phyloP scores from a whole-genome alignment of 2,329 filamentous ascomycete species.

The Paecilomyces dactylethromorphus region DNA sequence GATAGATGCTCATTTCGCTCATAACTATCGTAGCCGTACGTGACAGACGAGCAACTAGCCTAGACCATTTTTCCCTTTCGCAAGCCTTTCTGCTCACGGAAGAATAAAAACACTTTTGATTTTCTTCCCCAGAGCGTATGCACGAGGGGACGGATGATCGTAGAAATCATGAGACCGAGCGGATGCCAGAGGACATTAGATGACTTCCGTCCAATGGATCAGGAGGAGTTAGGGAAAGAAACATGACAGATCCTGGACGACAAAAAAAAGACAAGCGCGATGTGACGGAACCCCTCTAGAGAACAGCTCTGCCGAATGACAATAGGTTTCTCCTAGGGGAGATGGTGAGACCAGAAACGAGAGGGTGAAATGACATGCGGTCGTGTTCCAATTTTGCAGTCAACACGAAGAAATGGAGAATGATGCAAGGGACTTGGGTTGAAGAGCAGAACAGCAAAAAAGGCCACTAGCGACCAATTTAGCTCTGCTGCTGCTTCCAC shows the following conservation, averaged over 20 bases:
- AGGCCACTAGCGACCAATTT: constrained; percentile 8
- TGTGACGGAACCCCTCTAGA: background rate
- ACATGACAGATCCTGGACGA: background rate
- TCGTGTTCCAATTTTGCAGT: background rate
- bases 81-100: background rate
- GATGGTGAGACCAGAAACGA: background rate
- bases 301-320: background rate
- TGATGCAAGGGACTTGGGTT: background rate
- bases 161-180: background rate
- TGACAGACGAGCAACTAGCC: background rate
- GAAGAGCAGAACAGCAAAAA: background rate
- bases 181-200: background rate
- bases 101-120: background rate
- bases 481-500: constrained; percentile 30
- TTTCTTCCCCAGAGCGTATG: background rate
- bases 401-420: background rate
- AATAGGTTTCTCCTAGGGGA: background rate
- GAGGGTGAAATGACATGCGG: background rate
- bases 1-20: background rate
- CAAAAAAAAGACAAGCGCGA: background rate
- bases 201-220: background rate
- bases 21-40: background rate
- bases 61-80: background rate
- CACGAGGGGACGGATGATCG: background rate
- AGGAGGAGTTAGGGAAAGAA: background rate